Base-by-base conservation (phyloP, 192 early-diverging fungal genomes). In the Chytriomyces sp. region DNA sequence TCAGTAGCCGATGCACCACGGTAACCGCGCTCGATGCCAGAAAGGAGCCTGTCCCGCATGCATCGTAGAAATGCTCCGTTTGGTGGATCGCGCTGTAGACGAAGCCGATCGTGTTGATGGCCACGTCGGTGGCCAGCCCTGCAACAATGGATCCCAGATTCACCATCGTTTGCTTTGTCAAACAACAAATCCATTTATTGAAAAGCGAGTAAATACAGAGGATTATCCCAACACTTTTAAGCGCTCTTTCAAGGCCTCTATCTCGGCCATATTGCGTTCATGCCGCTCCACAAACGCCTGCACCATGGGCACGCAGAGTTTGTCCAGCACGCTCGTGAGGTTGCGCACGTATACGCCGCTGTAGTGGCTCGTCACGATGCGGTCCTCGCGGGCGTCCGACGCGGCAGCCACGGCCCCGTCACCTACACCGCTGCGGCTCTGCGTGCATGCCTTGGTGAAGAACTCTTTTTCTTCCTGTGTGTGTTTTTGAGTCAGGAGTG, bases 61-160 rank as follows among this genome's bases (percentile, higher is more conserved):
- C 26, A 38, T 80, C 78, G 49, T 75, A 80, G 17, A 57, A 59
- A 26, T 65, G 72, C 40, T 80, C 78, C 0, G 74, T 76, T 36
- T 68, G 63, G 12, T 66, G 53, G 7, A 62, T 25, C 2, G 68
- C 70, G 28, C 59, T 65, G 8, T 69, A 28, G 25, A 22, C 26
- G 39, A 54, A 74, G 8, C 73, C 73, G n/a, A 74, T 28, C n/a
- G 64, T 33, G 49, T 74, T 74, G 31, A 68, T 56, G 17, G 31
- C 66, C 17, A 56, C 66, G 33, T 36, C 40, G 8, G 53, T 25
- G 17, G 39, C 37, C 19, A 64, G n/a, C 6, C 28, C 63, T 0
- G 17, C 12, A 10, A 37, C 30, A 36, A 61, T 36, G 33, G 59
- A n/a, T n/a, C n/a, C n/a, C n/a, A n/a, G n/a, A n/a, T n/a, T n/a